phyloP scores from a whole-genome alignment of 768 basidiomycete species.

The Russula compacta region DNA sequence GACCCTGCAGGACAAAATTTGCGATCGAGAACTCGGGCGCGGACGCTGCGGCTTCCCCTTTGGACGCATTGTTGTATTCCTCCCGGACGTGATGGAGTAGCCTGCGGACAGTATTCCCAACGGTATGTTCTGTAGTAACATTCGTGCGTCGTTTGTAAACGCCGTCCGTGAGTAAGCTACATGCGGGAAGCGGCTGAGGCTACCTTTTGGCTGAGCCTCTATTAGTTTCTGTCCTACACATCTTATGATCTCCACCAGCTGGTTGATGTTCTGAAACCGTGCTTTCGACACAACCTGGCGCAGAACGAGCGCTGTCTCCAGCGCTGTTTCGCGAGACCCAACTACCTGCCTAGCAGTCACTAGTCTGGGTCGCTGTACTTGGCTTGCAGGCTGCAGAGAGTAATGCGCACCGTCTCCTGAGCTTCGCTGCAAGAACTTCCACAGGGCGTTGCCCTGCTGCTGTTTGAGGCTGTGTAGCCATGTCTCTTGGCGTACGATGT shows the following conservation, averaged over 20 bases:
- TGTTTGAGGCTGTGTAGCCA: conserved; percentile 35
- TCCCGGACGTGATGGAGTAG: conserved; percentile 91
- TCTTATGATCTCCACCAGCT: conserved; percentile 72
- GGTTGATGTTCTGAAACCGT: conserved; percentile 78
- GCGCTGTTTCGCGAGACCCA: conserved; percentile 80
- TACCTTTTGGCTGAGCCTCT: conserved; percentile 94
- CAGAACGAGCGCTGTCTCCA: conserved; percentile 83
- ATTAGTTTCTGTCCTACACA: conserved; percentile 70
- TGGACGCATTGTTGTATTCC: conserved; percentile 80
- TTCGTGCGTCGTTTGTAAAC: not conserved
- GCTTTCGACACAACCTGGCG: conserved; percentile 85
- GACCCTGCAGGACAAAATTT: conserved; percentile 75
- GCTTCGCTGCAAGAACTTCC: conserved; percentile 58
- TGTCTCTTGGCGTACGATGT: conserved; percentile 16
- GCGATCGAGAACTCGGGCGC: conserved; percentile 57
- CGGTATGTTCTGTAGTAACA: conserved; percentile 65
- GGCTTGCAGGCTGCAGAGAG: not conserved
- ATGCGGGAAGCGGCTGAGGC: not conserved
- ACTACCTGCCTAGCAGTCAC: conserved; percentile 63
- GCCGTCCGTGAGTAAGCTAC: conserved; percentile 7
- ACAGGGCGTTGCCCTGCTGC: conserved; percentile 48
- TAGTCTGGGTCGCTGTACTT: conserved; percentile 12
- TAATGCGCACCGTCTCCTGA: conserved; percentile 58
- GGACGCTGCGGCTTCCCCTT: conserved; percentile 33
- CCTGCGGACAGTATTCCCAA: conserved; percentile 90